A percentile compares a stretch with the other conserved stretches of the same genome.
Evolutionary conservation across 2,329 filamentous ascomycete genomes (phyloP).

Genomic region (Paecilomyces dactylethromorphus): DNA sequence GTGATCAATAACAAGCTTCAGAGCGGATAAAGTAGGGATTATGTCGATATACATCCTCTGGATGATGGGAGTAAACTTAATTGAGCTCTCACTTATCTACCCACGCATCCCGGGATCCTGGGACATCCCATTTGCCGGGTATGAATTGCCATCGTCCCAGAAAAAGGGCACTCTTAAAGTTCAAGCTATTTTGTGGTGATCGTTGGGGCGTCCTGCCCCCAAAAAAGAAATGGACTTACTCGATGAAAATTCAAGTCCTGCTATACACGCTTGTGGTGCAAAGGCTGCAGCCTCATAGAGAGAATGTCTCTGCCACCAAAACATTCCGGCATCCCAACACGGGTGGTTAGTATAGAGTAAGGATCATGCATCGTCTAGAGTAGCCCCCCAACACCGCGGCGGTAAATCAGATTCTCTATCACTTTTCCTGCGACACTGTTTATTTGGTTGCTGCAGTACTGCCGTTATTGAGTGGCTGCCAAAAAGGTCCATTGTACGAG

Average conservation of each 20-base stretch:
- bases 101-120: neutral
- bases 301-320: too few species aligned
- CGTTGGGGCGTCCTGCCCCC: neutral
- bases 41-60: neutral
- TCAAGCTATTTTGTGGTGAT: neutral
- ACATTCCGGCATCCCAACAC: too few species aligned
- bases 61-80: neutral
- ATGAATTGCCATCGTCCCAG: neutral
- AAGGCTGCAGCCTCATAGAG: neutral
- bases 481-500: neutral
- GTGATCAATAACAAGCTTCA: neutral
- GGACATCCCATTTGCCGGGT: neutral
- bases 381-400: neutral
- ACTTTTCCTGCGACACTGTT: neutral
- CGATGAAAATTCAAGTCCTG: neutral
- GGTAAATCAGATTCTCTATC: neutral
- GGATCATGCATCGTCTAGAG: neutral
- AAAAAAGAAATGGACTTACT: neutral
- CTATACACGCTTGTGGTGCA: too few species aligned
- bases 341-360: neutral
- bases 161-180: neutral
- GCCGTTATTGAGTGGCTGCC: neutral
- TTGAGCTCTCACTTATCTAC: neutral
- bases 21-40: neutral
- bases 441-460: neutral